Evolutionary conservation across 805 yeast genomes (phyloP), one percentile per base, ranked within the genome.

Genomic region (Candida endomychidarum): DNA sequence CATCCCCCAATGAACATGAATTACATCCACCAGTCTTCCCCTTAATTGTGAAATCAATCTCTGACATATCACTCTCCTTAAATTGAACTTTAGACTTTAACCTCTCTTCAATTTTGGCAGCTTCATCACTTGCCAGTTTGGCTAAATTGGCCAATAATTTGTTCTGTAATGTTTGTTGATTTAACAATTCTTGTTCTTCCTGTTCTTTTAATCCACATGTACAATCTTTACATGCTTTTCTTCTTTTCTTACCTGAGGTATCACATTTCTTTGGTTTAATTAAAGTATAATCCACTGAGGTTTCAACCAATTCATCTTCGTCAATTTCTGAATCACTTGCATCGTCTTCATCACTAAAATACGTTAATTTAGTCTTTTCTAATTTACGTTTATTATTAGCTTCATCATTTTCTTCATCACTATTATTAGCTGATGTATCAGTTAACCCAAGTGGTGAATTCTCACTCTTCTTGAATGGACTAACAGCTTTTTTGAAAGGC

Each of bases 11-110:
- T 0, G 98, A 82, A 67, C 99, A 93, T 8, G 96, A 86, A 18
- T 96, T 96, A 68, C 99, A 93, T 3, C 97, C 96, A 23, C 97
- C 97, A 9, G 95, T 84, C 57, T 91, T 91, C 28, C 98, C 98
- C 49, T 90, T 88, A n/a, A 90, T 80, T 0, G 99, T 91, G 67
- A 91, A 91, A 59, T 91, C 98, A 41, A 91, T 80, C 59, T 91
- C 99, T 3, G 95, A 77, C 53, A 89, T 70, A 37, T 91, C 97
- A 40, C 81, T 80, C 10, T 74, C 70, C 18, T 71, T 63, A 44
- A 86, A 79, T 52, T 76, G 67, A 8, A 85, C 70, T 12, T 72
- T 67, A 16, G 72, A 61, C 51, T 75, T 67, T 42, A 77, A 56
- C 40, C 76, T 58, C 42, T 72, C 72, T 56, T 78, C 83, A 45